Percentiles rank a stretch among this genome's conserved stretches.
Conservation (phyloP, 495 filamentous ascomycete genomes). For the Penicillium verhagenii region DNA sequence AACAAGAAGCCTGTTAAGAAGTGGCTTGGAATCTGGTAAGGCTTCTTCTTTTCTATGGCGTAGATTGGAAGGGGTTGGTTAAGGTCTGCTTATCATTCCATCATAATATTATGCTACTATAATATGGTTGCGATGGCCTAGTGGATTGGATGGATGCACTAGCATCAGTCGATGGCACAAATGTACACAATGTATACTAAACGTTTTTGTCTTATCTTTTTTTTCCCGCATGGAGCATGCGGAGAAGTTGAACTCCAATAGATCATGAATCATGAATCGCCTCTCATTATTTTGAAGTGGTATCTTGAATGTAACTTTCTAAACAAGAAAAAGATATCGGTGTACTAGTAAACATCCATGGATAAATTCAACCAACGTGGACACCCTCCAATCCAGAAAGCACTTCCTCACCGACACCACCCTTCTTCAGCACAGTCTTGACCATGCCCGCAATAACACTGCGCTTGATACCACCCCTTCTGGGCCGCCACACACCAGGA, state of each 20-base stretch:
- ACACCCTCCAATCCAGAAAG: constrained; percentile 69
- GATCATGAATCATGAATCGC: constrained; percentile 21
- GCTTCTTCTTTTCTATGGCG: no score
- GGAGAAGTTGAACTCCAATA: not conserved
- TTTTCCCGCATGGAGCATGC: not conserved
- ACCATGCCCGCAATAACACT: constrained; percentile 64
- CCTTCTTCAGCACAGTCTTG: constrained; percentile 60
- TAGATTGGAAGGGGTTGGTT: not conserved
- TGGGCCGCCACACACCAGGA: constrained; percentile 76
- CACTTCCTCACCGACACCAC: constrained; percentile 83
- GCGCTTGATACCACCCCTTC: constrained; percentile 72
- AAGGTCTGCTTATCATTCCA: not conserved
- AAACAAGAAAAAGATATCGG: not conserved
- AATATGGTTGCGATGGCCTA: not conserved
- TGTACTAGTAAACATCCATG: not conserved
- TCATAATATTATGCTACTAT: not conserved
- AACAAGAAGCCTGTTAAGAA: constrained; percentile 56
- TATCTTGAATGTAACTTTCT: constrained; percentile 8
- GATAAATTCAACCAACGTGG: constrained; percentile 23
- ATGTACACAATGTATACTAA: constrained; percentile 2
- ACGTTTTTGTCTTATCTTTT: not conserved
- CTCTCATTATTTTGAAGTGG: constrained; percentile 8
- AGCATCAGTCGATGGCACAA: not conserved
- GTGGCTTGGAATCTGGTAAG: constrained; percentile 63
- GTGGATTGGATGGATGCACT: not conserved